Base-by-base conservation (phyloP, 2,329 filamentous ascomycete genomes). In the Xylaria sp. region DNA sequence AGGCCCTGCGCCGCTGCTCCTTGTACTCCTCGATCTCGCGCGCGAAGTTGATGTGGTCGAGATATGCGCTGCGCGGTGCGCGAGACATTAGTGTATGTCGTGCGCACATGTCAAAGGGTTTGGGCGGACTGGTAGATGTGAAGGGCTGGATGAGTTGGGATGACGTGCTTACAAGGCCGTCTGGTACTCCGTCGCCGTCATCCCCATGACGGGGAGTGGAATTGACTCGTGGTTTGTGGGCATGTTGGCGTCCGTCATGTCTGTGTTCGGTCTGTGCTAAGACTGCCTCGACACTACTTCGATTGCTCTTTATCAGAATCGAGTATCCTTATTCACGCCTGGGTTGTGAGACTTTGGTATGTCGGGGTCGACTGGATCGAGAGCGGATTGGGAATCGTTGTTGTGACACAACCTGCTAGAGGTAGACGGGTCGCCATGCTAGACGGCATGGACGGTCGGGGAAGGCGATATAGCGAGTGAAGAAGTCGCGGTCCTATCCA, bases 151-250 rank as follows among this genome's bases (percentile, higher is more conserved):
- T 36, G 20, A 9, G 32, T 15, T 25, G 23, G 10, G 18, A 25
- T 23, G 39, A 8, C n/a, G 43, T 28, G 50, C 65, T 63, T 62
- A 70, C 68, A 70, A 70, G 28, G 68, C 68, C 3, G 60, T 52
- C 13, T 66, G 41, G 45, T 70, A 70, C 45, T 70, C 66, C 5
- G 41, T 25, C 15, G 60, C 34, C 15, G 62, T 68, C 66, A 70
- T 66, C 5, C 68, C 68, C 66, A 70, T 70, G 39, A 68, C 63
- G 30, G 58, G 62, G 12, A 55, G 41, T 5, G 65, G 55, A 39
- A 67, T 53, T 5, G 48, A 45, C 15, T 41, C 20, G 3, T 23
- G 30, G 39, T 12, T n/a, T 6, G n/a, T n/a, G 13, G 41, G 9
- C 28, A 50, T 46, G 41, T 18, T 36, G 13, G 15, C 10, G 23